Conservation (phyloP, 2,329 filamentous ascomycete species). For the Zasmidium angulare region DNA sequence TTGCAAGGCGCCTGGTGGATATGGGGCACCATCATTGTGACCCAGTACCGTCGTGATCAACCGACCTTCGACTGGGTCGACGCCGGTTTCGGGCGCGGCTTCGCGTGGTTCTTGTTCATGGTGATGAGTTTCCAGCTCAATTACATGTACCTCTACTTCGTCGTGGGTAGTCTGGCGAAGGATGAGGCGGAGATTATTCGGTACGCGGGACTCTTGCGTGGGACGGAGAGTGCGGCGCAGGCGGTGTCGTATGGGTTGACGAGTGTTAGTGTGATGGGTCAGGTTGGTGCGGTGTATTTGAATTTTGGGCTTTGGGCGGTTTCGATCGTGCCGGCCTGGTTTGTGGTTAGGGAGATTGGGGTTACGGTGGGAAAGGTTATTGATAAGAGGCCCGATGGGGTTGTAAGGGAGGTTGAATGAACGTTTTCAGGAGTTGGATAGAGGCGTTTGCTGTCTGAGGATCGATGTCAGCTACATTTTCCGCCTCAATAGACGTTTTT, state of each 20-base stretch:
- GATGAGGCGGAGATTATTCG: conserved; percentile 65
- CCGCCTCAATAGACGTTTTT: too few relatives aligned
- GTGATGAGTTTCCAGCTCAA: conserved; percentile 70
- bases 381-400: conserved; percentile 10
- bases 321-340: conserved; percentile 64
- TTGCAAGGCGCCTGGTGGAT: conserved; percentile 71
- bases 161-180: conserved; percentile 65
- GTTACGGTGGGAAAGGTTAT: conserved; percentile 18
- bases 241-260: conserved; percentile 70
- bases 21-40: conserved; percentile 67
- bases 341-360: conserved; percentile 61
- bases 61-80: conserved; percentile 67
- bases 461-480: too few relatives aligned
- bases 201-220: conserved; percentile 66
- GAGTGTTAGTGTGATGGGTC: conserved; percentile 61
- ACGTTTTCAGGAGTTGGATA: too few relatives aligned
- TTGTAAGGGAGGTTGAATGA: not conserved
- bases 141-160: conserved; percentile 72
- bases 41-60: conserved; percentile 56
- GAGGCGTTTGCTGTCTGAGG: too few relatives aligned
- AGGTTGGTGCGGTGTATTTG: conserved; percentile 67
- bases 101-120: conserved; percentile 67
- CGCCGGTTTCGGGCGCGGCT: conserved; percentile 63
- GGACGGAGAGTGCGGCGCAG: conserved; percentile 71
- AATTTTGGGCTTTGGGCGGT: conserved; percentile 70